Conservation (phyloP, 768 basidiomycete species). For the Boletus vermiculosoides region DNA sequence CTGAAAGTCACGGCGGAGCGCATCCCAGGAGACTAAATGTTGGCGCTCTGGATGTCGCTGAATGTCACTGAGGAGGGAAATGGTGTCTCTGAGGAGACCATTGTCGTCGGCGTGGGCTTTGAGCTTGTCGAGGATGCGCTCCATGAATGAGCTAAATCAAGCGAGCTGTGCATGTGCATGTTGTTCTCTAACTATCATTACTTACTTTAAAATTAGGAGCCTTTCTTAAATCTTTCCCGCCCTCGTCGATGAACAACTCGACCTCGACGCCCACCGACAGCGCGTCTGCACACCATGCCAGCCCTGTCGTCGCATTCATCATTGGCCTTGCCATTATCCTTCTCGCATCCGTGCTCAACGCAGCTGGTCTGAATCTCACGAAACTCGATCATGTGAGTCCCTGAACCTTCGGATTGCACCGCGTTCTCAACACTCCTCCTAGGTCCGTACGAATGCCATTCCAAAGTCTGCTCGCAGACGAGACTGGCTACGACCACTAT, state of each 20-base stretch:
- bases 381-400: constrained; percentile 84
- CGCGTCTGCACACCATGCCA: constrained; percentile 41
- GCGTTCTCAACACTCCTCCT: not conserved
- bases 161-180: too few relatives aligned
- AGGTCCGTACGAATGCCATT: constrained; percentile 72
- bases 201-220: too few relatives aligned
- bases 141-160: constrained; percentile 16
- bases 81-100: constrained; percentile 21
- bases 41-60: constrained; percentile 23
- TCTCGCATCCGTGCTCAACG: constrained; percentile 81
- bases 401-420: not conserved
- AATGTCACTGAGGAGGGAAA: constrained; percentile 19
- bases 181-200: too few relatives aligned
- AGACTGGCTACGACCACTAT: constrained; percentile 83
- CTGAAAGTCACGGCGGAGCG: constrained; percentile 19
- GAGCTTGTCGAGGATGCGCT: constrained; percentile 29
- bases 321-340: constrained; percentile 86
- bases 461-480: constrained; percentile 72
- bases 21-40: constrained; percentile 24
- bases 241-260: constrained; percentile 20
- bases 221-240: not conserved
- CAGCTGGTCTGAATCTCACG: constrained; percentile 90
- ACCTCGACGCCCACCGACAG: constrained; percentile 20
- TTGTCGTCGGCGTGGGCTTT: constrained; percentile 10
- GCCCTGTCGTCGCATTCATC: constrained; percentile 68